These are phyloP conservation scores for Suillus plorans DNA, from an alignment of 768 basidiomycete species.

Conservation along the genomic window DNA sequence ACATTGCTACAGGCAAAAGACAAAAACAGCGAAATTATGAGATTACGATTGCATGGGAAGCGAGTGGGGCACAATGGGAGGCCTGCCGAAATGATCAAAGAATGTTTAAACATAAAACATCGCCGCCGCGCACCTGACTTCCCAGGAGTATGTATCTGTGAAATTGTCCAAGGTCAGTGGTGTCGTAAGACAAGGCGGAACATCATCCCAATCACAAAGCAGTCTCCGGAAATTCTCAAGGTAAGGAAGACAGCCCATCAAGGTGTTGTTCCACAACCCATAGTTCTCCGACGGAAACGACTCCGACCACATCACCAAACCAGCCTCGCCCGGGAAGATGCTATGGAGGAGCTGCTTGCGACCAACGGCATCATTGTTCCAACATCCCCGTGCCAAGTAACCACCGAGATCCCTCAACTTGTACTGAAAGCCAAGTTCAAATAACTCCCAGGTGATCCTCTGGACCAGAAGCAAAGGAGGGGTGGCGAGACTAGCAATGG, in stretches of 20 bases:
- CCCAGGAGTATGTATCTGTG: neutral
- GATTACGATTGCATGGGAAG: conserved; percentile 5
- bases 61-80: neutral
- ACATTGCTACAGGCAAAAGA: neutral
- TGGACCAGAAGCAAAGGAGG: conserved; percentile 1
- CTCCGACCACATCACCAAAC: conserved; percentile 7
- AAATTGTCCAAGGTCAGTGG: neutral
- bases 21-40: neutral
- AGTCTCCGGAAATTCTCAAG: neutral
- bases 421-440: conserved; percentile 20
- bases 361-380: neutral
- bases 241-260: neutral
- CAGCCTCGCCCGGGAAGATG: conserved; percentile 6
- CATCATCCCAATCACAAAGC: conserved; percentile 2
- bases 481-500: neutral
- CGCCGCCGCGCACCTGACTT: neutral
- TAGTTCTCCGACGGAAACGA: neutral
- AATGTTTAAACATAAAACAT: conserved; percentile 6
- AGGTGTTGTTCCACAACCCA: neutral
- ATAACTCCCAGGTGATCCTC: conserved; percentile 21
- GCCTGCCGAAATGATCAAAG: conserved; percentile 7
- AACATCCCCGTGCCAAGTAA: neutral
- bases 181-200: neutral
- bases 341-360: neutral
- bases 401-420: conserved; percentile 18